Base-by-base conservation (phyloP, 31 red algal genomes). In the Endocladia muricata region DNA sequence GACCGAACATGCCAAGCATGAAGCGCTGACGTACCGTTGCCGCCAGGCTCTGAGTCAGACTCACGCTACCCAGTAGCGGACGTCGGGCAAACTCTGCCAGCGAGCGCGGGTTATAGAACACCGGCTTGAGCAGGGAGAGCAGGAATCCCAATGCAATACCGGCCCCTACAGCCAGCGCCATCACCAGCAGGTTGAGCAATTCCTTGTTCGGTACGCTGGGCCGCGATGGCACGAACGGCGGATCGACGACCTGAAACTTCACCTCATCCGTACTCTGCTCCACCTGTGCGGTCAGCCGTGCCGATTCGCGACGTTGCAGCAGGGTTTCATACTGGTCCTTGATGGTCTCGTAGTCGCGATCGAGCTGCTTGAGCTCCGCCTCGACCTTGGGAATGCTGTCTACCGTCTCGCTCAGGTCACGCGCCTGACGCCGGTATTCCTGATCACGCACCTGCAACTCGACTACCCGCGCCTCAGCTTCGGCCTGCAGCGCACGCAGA, bases 271-370 rank as follows among this genome's bases (percentile, higher is more conserved):
- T 15, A 52, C n/a, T n/a, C n/a, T 52, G 13, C 47, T 52, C 47
- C 13, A 52, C n/a, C 13, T 52, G 13, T 13, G 13, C 47, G 47
- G 47, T 52, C n/a, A 52, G 47, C n/a, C 47, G 13, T 13, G 47
- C 47, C 11, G 47, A 11, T n/a, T 52, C 47, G n/a, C 47, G 47
- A 15, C n/a, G 13, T 15, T 52, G 13, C 47, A 52, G 47, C 47
- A 52, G 47, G 13, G 47, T 52, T n/a, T 52, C 47, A n/a, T 52
- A n/a, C 47, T 52, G 47, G 13, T 13, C 11, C n/a, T n/a, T 13
- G n/a, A 52, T n/a, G 47, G 47, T 52, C 47, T 52, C 47, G 47
- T 52, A 52, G 47, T 52, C 47, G n/a, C 47, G 47, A 52, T 52
- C 47, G n/a, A 52, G 47, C 47, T 52, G 47, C 47, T 52, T 52